Conservation (phyloP, 73 alveolate genomes). For the Breviolum minutum region DNA sequence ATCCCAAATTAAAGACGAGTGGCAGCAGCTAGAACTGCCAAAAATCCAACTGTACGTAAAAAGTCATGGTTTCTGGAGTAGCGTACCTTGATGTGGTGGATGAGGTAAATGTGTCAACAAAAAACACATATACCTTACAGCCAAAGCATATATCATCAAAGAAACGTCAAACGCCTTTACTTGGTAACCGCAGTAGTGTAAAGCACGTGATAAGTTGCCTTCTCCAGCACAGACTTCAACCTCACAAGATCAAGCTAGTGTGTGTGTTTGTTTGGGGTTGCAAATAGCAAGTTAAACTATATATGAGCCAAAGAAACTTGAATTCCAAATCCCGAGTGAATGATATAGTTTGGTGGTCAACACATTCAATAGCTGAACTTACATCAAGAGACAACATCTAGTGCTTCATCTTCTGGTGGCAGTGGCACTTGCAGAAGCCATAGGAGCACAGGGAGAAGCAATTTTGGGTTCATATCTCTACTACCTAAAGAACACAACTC, state of each 20-base stretch:
- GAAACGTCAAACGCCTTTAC: background rate
- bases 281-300: too few species aligned
- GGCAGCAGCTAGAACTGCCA: background rate
- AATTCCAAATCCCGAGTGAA: too few species aligned
- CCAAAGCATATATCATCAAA: too few species aligned
- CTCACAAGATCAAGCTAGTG: too few species aligned
- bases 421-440: background rate
- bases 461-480: background rate
- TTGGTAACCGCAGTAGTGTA: background rate
- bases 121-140: too few species aligned
- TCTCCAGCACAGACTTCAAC: slow-evolving; percentile 1
- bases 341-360: background rate
- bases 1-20: background rate
- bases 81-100: background rate
- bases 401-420: background rate
- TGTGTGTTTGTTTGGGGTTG: too few species aligned
- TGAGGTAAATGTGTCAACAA: too few species aligned
- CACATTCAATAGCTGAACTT: too few species aligned
- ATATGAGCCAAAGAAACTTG: too few species aligned
- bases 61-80: background rate
- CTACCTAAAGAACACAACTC: too few species aligned
- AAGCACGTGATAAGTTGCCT: background rate
- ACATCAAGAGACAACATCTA: background rate
- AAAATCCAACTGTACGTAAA: background rate
- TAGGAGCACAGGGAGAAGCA: background rate